Evolutionary conservation across 1,284 basidiomycete genomes (phyloP), one percentile per base, ranked within the genome.

Genomic region (Somion occarium): DNA sequence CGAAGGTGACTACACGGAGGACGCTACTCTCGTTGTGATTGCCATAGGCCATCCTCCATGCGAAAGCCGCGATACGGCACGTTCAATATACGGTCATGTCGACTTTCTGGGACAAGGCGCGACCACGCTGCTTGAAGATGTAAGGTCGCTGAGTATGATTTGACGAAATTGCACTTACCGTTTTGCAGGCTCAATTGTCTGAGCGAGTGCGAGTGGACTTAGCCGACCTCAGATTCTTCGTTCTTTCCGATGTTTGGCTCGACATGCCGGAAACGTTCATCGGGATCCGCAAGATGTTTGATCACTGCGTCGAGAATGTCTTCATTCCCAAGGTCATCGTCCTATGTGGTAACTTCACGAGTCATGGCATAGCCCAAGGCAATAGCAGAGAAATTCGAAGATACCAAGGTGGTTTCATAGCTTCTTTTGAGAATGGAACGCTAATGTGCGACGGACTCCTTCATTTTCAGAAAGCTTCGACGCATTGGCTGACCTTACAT

Each of bases 11-110:
- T 99, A 98, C 65, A 98, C 92, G 0, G 85, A 93, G 53, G 92
- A 98, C 25, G 91, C 89, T 46, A 89, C 81, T 1, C 76, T 99
- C 49, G 79, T 88, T 53, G 93, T 98, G 5, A 83, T 93, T 57
- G 97, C 95, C 5, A 89, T 99, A 58, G 96, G 97, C 1, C 96
- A 99, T 69, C 97, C 97, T 1, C 97, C 97, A 20, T 95, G 93
- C 62, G 94, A 98, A 69, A 81, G 85, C 61, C 76, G 95, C 47
- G 83, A 86, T 53, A 81, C 82, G 1, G 85, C 93, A 23, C 79
- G 88, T 58, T 92, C 88, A 34, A 84, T 97, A 57, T 94, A 91
- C 63, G 95, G 93, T 0, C 94, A 98, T 61, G 83, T 97, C 27
- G 96, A 99, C 65, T 98, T 98, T 63, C 77, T 96, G 2, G 97